Base-by-base conservation (phyloP, 108 stramenopile species). In the Skeletonema costatum region DNA sequence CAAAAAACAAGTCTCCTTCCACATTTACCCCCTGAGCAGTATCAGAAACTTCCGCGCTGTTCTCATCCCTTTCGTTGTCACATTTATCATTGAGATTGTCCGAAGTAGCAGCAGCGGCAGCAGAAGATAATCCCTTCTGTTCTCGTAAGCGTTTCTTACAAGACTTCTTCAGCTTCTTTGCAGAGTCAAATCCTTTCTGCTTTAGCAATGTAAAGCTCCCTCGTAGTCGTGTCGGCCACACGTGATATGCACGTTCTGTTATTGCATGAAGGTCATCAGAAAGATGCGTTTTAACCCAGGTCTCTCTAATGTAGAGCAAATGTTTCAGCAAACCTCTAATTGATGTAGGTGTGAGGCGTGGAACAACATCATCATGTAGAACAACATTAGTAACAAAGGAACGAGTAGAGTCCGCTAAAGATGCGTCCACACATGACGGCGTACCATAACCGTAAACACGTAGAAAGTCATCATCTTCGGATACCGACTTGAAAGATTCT, bases 311-410 rank as follows among this genome's bases (percentile, higher is more conserved):
- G 62, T 90, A 79, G 48, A 97, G 79, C 10, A 98, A 82, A 66
- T 97, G 94, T 68, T 93, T 92, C 75, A 97, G 66, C 51, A 97
- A 78, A 2, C 85, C 87, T 30, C 97, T 88, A 33, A 97, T 94
- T 53, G 89, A 91, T 36, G 88, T 92, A 9, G 96, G 95, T 33
- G 96, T 98, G 67, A 98, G 79, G 2, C 97, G 92, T 2, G 97
- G 96, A 36, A 98, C 87, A 44, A 97, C 93, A 78, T 98, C 98
- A 77, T 98, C 98, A 63, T 97, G 97, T 16, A 96, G 78, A 16
- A 98, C 87, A 16, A 90, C 91, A 60, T 88, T 91, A n/a, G 91
- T 93, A 31, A 91, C 93, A 66, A 89, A 92, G 12, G 76, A 69
- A 61, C 86, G 71, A 1, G 88, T 85, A 46, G 81, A 87, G 17